Base-by-base conservation (phyloP, 306 rosid species). In the Vigna angularis region DNA sequence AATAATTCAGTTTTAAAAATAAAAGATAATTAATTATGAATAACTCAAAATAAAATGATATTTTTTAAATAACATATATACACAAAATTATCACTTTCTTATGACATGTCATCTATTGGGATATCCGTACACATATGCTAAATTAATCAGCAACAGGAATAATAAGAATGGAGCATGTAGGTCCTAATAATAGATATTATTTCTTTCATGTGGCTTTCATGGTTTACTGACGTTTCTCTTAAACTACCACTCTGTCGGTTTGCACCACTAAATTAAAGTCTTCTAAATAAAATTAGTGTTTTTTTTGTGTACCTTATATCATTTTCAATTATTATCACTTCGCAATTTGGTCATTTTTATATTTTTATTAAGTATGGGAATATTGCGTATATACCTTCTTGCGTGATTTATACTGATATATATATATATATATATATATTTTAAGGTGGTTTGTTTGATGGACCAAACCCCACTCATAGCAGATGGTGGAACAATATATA, bases 71-170 rank as follows among this genome's bases (percentile, higher is more conserved):
- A 1, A 24, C 26, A 24, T 24, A 24, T 24, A 24, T 24, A 24
- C 26, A 24, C 26, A 24, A 24, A 24, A 24, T 24, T 26, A 26
- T 26, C 3, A 26, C 28, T 26, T 26, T 61, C 40, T 6, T 28
- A 30, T 42, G 57, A 9, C 20, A 14, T 30, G 56, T 64, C 65
- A 69, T 44, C 77, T 13, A 15, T 36, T 36, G 4, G 26, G 50
- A 85, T 81, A 73, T 77, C 66, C 74, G 44, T 72, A 49, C 76
- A 59, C 18, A 58, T 72, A 59, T 66, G 57, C 69, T 67, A 53
- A 32, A 72, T 67, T 57, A 50, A 72, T 84, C 53, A 58, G 24
- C 34, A 40, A 4, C 10, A 30, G 28, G 51, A 13, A 48, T 44
- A 57, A 5, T 34, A 70, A 67, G n/a, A 9, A 61, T 16, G 32